phyloP scores from a whole-genome alignment of 208 protist genomes.

The Leishmania guyanensis region DNA sequence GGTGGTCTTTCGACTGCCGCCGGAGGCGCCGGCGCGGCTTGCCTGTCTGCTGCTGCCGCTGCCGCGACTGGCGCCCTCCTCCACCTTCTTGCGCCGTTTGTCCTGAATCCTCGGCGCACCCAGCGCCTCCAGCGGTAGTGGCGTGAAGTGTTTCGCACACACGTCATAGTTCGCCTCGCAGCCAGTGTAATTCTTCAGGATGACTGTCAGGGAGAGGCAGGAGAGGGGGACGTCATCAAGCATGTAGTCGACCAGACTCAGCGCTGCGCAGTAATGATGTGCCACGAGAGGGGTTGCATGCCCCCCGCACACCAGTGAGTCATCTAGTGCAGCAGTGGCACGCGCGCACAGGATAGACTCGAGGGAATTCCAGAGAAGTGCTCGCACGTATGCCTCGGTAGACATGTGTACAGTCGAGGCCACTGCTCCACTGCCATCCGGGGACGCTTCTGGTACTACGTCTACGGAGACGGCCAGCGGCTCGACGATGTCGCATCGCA shows the following conservation, averaged over 20 bases:
- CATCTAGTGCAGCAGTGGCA: background rate
- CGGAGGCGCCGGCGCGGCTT: background rate
- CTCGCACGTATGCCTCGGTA: conserved; percentile 34
- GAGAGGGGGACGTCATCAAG: conserved; percentile 63
- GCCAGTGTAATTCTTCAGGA: conserved; percentile 64
- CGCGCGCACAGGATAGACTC: conserved; percentile 10
- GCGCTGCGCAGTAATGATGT: conserved; percentile 48
- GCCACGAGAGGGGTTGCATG: background rate
- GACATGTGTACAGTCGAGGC: conserved; percentile 10
- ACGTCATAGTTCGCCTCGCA: conserved; percentile 61
- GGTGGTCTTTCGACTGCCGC: background rate
- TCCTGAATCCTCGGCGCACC: conserved; percentile 15
- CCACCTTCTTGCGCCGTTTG: conserved; percentile 16
- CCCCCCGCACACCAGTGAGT: background rate
- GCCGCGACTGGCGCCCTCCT: background rate
- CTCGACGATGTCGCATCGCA: conserved; percentile 69
- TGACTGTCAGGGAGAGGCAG: conserved; percentile 37
- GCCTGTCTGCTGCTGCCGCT: background rate
- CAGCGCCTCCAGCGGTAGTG: conserved; percentile 34
- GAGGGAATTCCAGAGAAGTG: conserved; percentile 42
- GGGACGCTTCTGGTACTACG: conserved; percentile 30
- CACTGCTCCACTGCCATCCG: background rate
- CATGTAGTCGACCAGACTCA: conserved; percentile 44
- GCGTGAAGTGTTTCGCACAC: conserved; percentile 34
- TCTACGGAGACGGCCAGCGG: conserved; percentile 62